Base-by-base conservation (phyloP, 1,284 basidiomycete genomes). In the Taiwanofungus camphoratus region DNA sequence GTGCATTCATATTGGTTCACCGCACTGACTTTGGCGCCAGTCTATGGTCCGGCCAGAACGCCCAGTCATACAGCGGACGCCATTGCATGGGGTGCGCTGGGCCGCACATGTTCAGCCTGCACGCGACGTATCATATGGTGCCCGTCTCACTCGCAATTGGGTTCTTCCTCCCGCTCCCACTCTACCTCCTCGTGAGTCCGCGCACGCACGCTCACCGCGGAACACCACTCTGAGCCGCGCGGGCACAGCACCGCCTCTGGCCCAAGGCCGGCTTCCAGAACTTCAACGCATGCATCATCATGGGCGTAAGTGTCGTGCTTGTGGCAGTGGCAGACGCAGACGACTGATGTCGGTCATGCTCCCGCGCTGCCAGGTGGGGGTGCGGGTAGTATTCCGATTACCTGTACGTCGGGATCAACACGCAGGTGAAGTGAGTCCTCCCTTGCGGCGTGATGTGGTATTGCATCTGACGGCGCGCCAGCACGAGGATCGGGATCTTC, bases 81-180 rank as follows among this genome's bases (percentile, higher is more conserved):
- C 8, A 69, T 80, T 35, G 64, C 76, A 1, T 81, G 77, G 77
- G 77, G 78, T 49, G 78, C 75, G 3, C 67, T 80, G 15, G 74
- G 67, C 69, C 71, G 19, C 57, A 70, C 46, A 66, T 79, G 49
- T 80, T 77, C 58, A 66, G 70, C 9, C 67, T 69, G 4, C 57
- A 62, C 22, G 64, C 65, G 15, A 65, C 68, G 12, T 79, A 78
- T 57, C 66, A 63, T 41, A 72, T 79, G 46, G 65, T 73, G 11
- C 76, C 77, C 1, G 70, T 77, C 58, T 71, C 68, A 11, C 63
- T 78, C 49, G 64, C 74, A 37, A 68, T 77, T 42, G 76, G 76
- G 21, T 64, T 77, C 13, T 62, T 65, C 20, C 66, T 76, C 5
- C 76, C 76, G 0, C 54, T 79, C 15, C 76, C 76, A 1, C 77